Evolutionary conservation across 495 filamentous ascomycete species (phyloP).

Genomic region (Polyplosphaeria fusca): DNA sequence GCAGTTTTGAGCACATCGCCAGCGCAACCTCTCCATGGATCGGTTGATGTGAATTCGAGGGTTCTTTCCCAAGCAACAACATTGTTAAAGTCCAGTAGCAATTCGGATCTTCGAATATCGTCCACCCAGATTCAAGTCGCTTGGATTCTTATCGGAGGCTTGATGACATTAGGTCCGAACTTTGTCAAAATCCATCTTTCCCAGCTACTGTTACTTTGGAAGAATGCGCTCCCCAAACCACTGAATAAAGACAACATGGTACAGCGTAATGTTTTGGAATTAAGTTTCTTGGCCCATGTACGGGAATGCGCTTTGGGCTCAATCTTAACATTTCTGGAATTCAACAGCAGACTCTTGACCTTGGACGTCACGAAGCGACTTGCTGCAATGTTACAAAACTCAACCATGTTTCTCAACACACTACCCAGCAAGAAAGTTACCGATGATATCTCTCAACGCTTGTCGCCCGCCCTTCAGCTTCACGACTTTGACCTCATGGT

Average conservation of each 20-base stretch:
- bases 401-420: conserved; percentile 78
- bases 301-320: conserved; percentile 92
- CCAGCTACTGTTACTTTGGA: conserved; percentile 94
- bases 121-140: conserved; percentile 95
- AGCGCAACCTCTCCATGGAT: conserved; percentile 85
- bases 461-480: conserved; percentile 85
- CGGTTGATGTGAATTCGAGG: conserved; percentile 89
- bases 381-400: conserved; percentile 92
- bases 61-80: conserved; percentile 88
- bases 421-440: conserved; percentile 78
- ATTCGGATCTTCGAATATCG: conserved; percentile 84
- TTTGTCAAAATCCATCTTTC: conserved; percentile 99
- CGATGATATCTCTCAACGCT: conserved; percentile 80
- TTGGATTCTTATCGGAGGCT: conserved; percentile 92
- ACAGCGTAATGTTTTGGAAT: conserved; percentile 76
- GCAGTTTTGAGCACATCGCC: conserved; percentile 88
- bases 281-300: conserved; percentile 90
- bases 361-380: conserved; percentile 93
- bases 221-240: conserved; percentile 94
- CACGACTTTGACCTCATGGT: conserved; percentile 92
- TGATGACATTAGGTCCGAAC: conserved; percentile 95
- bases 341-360: conserved; percentile 87
- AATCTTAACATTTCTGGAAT: conserved; percentile 87
- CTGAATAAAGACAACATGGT: conserved; percentile 82
- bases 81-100: conserved; percentile 87